Base-by-base conservation (phyloP, 805 yeast species). In the Isabelozyma pseudorhagii region DNA sequence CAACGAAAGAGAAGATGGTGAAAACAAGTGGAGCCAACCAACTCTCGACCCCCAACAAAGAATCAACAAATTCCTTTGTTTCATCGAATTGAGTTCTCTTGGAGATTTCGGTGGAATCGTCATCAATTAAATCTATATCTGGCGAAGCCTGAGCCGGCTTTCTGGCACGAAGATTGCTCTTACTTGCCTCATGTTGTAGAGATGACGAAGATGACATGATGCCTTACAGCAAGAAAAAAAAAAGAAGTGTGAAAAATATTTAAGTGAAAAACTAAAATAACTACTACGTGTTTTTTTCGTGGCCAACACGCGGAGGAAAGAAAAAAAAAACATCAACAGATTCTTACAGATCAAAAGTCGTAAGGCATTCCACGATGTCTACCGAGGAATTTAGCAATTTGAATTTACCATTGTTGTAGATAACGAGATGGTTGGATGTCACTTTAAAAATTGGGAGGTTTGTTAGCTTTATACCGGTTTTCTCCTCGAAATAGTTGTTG, bases 1-100 rank as follows among this genome's bases (percentile, higher is more conserved):
- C 78, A 51, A 78, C 79, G 59, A 92, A 87, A 8, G 94, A 84
- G 15, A 85, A 54, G 1, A 78, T 50, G 0, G 97, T 91, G 61
- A 92, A 78, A 18, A 83, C 59, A 3, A 86, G 57, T n/a, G 91
- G 80, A 42, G 83, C 84, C 45, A 77, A 53, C 50, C 73, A 69
- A 49, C 76, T 71, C 53, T 71, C 72, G 41, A 63, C 58, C 42
- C 66, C 54, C 39, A 53, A 49, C 34, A 69, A 62, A 5, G 73
- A 62, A 25, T 59, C 60, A 42, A 57, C 56, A 42, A 63, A 64
- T 46, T 67, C 68, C 48, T 62, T 54, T 34, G 68, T 52, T 46
- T 65, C 64, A 25, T 62, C 61, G 48, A 57, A 60, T 41, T 59
- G 53, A 8, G 60, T 53, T 48, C 63, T 56, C 44, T 66, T 65